These are phyloP conservation scores for Sutorius australiensis DNA, from an alignment of 768 basidiomycete genomes.

Conservation along the genomic window DNA sequence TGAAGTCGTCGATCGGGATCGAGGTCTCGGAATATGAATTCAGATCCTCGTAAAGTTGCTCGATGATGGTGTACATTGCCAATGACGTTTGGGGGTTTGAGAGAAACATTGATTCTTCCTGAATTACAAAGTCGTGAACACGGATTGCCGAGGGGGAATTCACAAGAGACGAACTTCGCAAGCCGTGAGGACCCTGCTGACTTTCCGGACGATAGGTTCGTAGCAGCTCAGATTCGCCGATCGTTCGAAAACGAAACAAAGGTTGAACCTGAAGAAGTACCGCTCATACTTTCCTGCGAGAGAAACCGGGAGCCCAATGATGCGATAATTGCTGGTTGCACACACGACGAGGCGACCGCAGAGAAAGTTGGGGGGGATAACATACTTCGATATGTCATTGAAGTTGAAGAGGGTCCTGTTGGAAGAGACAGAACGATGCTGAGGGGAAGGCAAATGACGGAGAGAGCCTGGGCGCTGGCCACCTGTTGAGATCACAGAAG, in stretches of 20 bases:
- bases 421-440: conserved; percentile 48
- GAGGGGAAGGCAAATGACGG: conserved; percentile 39
- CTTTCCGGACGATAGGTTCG: conserved; percentile 93
- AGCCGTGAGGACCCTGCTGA: conserved; percentile 79
- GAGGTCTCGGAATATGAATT: conserved; percentile 97
- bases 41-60: conserved; percentile 95
- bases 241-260: conserved; percentile 95
- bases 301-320: conserved; percentile 89
- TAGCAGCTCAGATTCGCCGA: conserved; percentile 91
- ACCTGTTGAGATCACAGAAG: conserved; percentile 46
- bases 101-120: conserved; percentile 89
- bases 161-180: conserved; percentile 68
- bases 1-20: conserved; percentile 86
- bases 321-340: conserved; percentile 73
- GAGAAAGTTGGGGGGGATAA: conserved; percentile 82
- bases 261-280: conserved; percentile 89
- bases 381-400: conserved; percentile 86
- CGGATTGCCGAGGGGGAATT: not conserved
- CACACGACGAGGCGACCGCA: conserved; percentile 89
- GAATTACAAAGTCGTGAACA: conserved; percentile 3
- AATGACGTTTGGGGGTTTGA: conserved; percentile 67
- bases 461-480: conserved; percentile 43
- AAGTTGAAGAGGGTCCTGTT: conserved; percentile 76
- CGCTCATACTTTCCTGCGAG: conserved; percentile 73
- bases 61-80: conserved; percentile 77